Evolutionary conservation across 805 yeast genomes (phyloP), one percentile per base, ranked within the genome.

Genomic region (Yarrowia deformans): DNA sequence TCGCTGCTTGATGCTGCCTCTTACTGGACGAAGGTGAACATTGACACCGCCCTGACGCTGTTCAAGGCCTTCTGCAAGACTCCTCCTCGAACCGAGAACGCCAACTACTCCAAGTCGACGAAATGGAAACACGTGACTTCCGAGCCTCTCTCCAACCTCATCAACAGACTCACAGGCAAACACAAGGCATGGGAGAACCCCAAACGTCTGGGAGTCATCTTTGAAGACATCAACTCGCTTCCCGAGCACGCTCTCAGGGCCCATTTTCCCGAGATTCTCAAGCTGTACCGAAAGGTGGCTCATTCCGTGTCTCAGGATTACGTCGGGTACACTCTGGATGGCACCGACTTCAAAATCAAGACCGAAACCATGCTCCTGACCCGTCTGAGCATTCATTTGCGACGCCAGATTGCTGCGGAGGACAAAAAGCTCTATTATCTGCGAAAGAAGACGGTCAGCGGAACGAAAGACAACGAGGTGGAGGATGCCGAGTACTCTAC

Each of bases 261-360:
- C 8, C 66, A 60, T n/a, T 18, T 60, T 7, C 42, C 66, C 14
- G 42, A 32, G 4, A 60, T 60, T 23, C 40, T 43, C 66, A 43
- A 60, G 13, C 29, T 60, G 50, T 60, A 60, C 42, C 8, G 66
- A n/a, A 60, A 60, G 19, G 66, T 60, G 9, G 52, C 52, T 8
- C 66, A 60, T 34, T 43, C 66, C 23, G 50, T 60, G 34, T 60
- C 66, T 2, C 52, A 45, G 34, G 66, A 60, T n/a, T 60, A 60
- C 34, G 52, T 45, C 13, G 66, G 66, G n/a, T 60, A 60, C 52
- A 60, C 66, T 32, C 34, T 60, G 34, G 66, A 45, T 18, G 66
- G 66, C n/a, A 19, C 56, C 1, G 68, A 48, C 35, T 37, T 8
- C 56, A 63, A 48, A 35, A 23, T 63, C 8, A 18, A 40, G 45